Evolutionary conservation across 768 basidiomycete species (phyloP), one percentile per base, ranked within the genome.

Genomic region (Tricholoma hemisulphureum): DNA sequence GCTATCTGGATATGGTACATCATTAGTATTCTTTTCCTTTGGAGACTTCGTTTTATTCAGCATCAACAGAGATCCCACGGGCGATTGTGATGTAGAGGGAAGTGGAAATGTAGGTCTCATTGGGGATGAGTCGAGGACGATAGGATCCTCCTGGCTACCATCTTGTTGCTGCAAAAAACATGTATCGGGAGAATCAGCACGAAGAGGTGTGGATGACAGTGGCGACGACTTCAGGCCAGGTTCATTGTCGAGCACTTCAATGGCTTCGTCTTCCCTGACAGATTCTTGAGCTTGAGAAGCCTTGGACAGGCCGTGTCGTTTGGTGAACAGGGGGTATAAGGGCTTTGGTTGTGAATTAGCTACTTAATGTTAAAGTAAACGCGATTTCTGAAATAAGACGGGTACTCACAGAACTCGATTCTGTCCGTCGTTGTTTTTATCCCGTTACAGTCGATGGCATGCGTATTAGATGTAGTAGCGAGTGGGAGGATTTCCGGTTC

Each of bases 1-100:
- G 46, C 63, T 63, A 61, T 74, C 72, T 28, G 88, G 89, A 64
- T 79, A 82, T 20, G 83, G 82, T 0, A 72, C 75, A 16, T 58
- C 58, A 20, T 54, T 57, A 5, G 43, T 23, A 9, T 53, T 31
- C 11, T 23, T 58, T 9, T 48, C 13, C 23, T 58, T 57, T 7
- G 43, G 48, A 8, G 41, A 28, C 28, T 24, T 62, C 29, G 14
- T 35, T 45, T 16, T 59, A 52, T 21, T 20, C 51, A 53, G 24
- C 34, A 51, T 28, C 13, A 20, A 35, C 4, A 21, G n/a, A 10
- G 26, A n/a, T 41, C 14, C 6, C 10, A 41, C 24, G 16, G 9
- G n/a, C 29, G 14, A 73, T 58, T 16, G 63, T 29, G 20, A 54
- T 61, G 5, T 63, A 23, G 51, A 62, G 55, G 7, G 32, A 29